phyloP scores from a whole-genome alignment of 352 stramenopile genomes.

The Elongisporangium prolatum region DNA sequence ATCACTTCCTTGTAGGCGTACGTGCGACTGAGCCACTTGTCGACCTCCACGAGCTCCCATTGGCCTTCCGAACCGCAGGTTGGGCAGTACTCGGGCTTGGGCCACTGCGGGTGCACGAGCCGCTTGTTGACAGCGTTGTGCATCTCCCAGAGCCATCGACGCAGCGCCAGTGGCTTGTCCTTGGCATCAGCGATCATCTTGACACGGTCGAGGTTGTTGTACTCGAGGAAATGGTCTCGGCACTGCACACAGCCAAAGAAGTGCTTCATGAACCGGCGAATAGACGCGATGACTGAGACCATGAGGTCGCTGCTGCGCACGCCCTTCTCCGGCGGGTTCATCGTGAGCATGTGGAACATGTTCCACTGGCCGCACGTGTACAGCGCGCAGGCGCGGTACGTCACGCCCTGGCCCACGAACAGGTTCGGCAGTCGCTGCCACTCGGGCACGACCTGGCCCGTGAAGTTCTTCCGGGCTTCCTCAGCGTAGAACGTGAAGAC shows the following conservation, averaged over 20 bases:
- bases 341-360: constrained; percentile 85
- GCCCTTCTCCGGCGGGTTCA: constrained; percentile 48
- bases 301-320: constrained; percentile 42
- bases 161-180: constrained; percentile 61
- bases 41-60: constrained; percentile 67
- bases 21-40: constrained; percentile 66
- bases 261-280: constrained; percentile 81
- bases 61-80: constrained; percentile 55
- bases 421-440: constrained; percentile 64
- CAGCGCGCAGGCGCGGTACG: constrained; percentile 64
- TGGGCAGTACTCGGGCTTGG: constrained; percentile 65
- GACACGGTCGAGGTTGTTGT: constrained; percentile 66
- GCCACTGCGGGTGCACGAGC: constrained; percentile 68
- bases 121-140: constrained; percentile 85
- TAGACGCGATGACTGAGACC: constrained; percentile 65
- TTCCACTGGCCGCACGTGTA: constrained; percentile 86
- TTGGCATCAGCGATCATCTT: constrained; percentile 56
- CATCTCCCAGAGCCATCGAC: constrained; percentile 80
- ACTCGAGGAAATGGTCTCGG: constrained; percentile 71
- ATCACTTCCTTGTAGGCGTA: constrained; percentile 62
- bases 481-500: constrained; percentile 50
- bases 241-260: constrained; percentile 83
- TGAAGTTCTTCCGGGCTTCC: constrained; percentile 49
- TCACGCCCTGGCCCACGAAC: constrained; percentile 57
- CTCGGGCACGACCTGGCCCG: constrained; percentile 37